These are phyloP conservation scores for Cokeromyces recurvatus DNA, from an alignment of 371 early-diverging fungal species.

Conservation along the genomic window DNA sequence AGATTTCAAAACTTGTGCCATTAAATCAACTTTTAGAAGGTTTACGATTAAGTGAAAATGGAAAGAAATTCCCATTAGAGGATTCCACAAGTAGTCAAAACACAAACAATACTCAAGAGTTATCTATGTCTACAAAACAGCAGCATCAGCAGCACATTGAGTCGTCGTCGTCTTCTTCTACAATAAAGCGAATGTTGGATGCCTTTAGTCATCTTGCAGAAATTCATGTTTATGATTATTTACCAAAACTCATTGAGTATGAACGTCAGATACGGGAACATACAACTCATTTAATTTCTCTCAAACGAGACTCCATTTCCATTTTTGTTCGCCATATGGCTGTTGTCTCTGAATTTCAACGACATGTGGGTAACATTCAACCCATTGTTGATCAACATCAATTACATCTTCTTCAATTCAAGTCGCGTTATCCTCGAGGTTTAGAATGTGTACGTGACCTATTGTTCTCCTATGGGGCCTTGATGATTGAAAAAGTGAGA, in stretches of 20 bases:
- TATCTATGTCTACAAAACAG: neutral
- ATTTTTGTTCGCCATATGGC: slow-evolving; percentile 31
- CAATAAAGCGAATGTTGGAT: slow-evolving; percentile 23
- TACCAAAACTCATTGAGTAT: slow-evolving; percentile 38
- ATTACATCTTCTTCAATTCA: slow-evolving; percentile 21
- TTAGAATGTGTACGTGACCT: slow-evolving; percentile 23
- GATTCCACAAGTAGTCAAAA: too few species aligned
- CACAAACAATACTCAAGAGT: too few species aligned
- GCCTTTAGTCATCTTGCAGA: slow-evolving; percentile 59
- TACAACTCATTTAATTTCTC: slow-evolving; percentile 15
- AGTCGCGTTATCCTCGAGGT: slow-evolving; percentile 13
- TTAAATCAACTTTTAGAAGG: slow-evolving; percentile 10
- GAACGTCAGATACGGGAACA: slow-evolving; percentile 35
- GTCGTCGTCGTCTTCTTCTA: neutral
- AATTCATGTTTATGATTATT: slow-evolving; percentile 61
- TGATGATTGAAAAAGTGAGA: slow-evolving; percentile 69
- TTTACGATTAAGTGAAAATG: neutral
- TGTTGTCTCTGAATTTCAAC: slow-evolving; percentile 47
- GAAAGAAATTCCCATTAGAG: too few species aligned
- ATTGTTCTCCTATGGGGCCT: slow-evolving; percentile 50
- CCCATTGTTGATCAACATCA: slow-evolving; percentile 28
- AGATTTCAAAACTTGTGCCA: slow-evolving; percentile 27
- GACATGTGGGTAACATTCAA: slow-evolving; percentile 17
- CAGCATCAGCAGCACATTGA: too few species aligned
- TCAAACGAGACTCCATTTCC: slow-evolving; percentile 36